Conservation (phyloP, 2,329 filamentous ascomycete species). For the Rhynchosporium agropyri region DNA sequence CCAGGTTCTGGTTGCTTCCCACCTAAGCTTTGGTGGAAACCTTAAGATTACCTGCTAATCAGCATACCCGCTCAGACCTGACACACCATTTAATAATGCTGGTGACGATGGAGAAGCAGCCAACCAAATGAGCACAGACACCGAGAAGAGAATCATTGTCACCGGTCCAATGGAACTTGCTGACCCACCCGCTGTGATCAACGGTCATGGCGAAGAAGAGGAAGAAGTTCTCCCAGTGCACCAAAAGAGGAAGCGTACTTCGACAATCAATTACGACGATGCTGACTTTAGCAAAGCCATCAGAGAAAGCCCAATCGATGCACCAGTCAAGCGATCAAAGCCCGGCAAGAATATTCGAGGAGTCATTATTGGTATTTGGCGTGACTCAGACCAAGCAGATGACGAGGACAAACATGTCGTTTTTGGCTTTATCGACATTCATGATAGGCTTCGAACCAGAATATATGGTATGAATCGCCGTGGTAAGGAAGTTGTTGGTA, state of each 20-base stretch:
- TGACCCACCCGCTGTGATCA: conserved; percentile 30
- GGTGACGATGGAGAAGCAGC: conserved; percentile 14
- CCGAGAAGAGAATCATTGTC: conserved; percentile 35
- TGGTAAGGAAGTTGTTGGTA: conserved; percentile 50
- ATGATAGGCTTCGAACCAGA: conserved; percentile 62
- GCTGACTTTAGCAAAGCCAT: conserved; percentile 43
- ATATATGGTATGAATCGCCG: conserved; percentile 54
- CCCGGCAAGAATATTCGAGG: conserved; percentile 33
- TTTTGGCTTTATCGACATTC: conserved; percentile 63
- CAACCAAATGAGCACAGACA: conserved; percentile 27
- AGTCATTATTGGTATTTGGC: conserved; percentile 59
- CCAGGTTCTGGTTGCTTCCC: conserved; percentile 23
- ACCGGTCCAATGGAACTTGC: conserved; percentile 28
- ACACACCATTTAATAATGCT: conserved; percentile 29
- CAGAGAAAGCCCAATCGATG: conserved; percentile 30
- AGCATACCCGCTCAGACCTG: conserved; percentile 26
- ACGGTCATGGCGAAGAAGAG: conserved; percentile 42
- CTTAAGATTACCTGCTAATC: conserved; percentile 29
- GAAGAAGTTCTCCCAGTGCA: conserved; percentile 47
- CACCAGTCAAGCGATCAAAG: conserved; percentile 33
- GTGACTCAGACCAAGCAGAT: conserved; percentile 56
- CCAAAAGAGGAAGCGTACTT: conserved; percentile 59
- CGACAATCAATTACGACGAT: conserved; percentile 54
- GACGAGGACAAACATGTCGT: conserved; percentile 58
- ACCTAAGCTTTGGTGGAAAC: conserved; percentile 32